Conservation (phyloP, 2,329 filamentous ascomycete genomes). For the Apiospora malaysiana region DNA sequence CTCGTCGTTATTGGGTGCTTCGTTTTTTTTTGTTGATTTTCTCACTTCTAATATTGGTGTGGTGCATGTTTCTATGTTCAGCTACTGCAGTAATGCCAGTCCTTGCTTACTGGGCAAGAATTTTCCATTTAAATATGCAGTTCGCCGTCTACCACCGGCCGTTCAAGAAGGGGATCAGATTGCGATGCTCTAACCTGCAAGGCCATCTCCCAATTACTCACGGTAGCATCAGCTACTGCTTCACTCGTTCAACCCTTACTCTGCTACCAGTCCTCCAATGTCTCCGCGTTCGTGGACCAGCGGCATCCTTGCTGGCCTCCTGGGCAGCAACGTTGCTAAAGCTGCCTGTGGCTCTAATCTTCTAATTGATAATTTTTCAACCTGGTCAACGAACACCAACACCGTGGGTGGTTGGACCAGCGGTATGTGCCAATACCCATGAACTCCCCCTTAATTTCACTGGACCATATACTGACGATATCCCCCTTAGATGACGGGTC, state of each 20-base stretch:
- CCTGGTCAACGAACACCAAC: constrained; percentile 39
- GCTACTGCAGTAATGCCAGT: not conserved
- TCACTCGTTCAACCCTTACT: constrained; percentile 9
- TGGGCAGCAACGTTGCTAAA: not conserved
- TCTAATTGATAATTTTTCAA: constrained; percentile 25
- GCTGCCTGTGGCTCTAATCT: constrained; percentile 24
- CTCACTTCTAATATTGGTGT: not conserved
- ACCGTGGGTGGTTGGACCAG: constrained; percentile 43
- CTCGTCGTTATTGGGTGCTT: not conserved
- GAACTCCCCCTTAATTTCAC: not conserved
- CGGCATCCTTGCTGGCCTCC: constrained; percentile 18
- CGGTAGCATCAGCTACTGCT: constrained; percentile 7
- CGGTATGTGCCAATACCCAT: constrained; percentile 34
- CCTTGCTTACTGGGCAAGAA: not conserved
- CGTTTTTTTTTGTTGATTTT: constrained; percentile 14
- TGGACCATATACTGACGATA: not conserved
- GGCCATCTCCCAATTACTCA: not conserved
- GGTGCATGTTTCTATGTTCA: not conserved
- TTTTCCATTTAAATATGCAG: constrained; percentile 4
- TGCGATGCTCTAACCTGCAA: constrained; percentile 6
- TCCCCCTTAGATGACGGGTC: constrained; percentile 51
- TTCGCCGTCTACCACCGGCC: not conserved
- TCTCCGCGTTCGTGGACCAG: not conserved
- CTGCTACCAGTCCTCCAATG: not conserved
- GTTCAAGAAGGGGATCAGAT: not conserved